Percentiles rank a stretch among this genome's conserved stretches.
Conservation (phyloP, 345 rosid genomes). For the Raphanus sativus region DNA sequence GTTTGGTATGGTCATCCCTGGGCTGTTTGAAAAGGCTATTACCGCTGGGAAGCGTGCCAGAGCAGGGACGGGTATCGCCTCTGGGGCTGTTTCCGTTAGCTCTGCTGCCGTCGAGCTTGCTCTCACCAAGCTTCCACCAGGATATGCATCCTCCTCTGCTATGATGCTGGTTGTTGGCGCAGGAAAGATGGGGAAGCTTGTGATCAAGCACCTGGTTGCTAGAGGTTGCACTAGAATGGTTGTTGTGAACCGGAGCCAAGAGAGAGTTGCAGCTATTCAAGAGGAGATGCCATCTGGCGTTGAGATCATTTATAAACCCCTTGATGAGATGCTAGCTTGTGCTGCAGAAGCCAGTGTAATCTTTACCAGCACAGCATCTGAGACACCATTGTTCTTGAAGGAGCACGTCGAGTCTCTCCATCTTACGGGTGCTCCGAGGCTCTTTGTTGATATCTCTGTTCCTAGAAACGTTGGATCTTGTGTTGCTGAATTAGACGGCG, state of each 20-base stretch:
- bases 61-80: not conserved
- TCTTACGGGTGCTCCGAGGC: not conserved
- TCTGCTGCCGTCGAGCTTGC: constrained; percentile 78
- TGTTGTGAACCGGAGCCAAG: not conserved
- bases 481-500: not conserved
- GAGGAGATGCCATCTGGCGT: not conserved
- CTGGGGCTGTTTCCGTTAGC: constrained; percentile 50
- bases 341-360: not conserved
- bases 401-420: not conserved
- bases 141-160: not conserved
- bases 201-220: not conserved
- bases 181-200: constrained; percentile 1
- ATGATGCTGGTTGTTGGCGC: not conserved
- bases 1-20: not conserved
- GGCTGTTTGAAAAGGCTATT: constrained; percentile 41
- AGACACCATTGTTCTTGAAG: not conserved
- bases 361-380: not conserved
- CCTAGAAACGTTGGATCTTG: not conserved
- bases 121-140: constrained; percentile 53
- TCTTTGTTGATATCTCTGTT: not conserved
- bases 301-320: not conserved
- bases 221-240: not conserved
- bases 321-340: not conserved
- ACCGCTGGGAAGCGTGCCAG: constrained; percentile 37
- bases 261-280: not conserved